Base-by-base conservation (phyloP, 441 rosid species). In the Hura crepitans region DNA sequence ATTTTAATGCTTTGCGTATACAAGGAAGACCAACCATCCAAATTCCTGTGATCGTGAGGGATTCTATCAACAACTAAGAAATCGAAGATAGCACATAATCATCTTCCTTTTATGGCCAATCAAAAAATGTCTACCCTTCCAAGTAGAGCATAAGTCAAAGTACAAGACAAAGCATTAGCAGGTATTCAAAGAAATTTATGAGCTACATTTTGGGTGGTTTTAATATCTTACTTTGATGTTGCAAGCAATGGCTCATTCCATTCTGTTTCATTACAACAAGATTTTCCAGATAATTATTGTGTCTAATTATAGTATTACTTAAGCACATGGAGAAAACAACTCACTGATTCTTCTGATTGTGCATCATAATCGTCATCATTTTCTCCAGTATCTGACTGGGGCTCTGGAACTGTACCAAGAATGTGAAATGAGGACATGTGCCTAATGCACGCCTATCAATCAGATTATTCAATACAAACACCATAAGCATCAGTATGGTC, bases 331-430 rank as follows among this genome's bases (percentile, higher is more conserved):
- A 55, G 74, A 64, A 42, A 55, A 62, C 23, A 62, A 82, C 98
- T 82, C 79, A 96, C 99, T 45, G 81, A 83, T 78, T 82, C 94
- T 66, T 93, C 96, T 72, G 90, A 81, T 54, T 74, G 79, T 47
- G 81, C 27, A 75, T 83, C 81, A 77, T 84, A 93, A 75, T 96
- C 98, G 68, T 82, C 95, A 72, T 91, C 73, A 57, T 85, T 86
- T 47, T 89, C 95, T 63, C 77, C 82, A 66, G 65, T 65, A 76
- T 77, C 87, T 25, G 75, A 80, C 55, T 69, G 84, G 81, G 76
- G 75, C 70, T 74, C 86, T 87, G 86, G 68, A 67, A 46, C 63
- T 4, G 58, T 53, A 42, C 72, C 47, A 59, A 46, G 51, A 49
- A 61, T 14, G 43, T 22, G 15, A 61, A 59, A 65, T 74, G 66